These are phyloP conservation scores for Debaryomyces psychrophilus DNA, from an alignment of 1,139 yeast genomes.

Conservation along the genomic window DNA sequence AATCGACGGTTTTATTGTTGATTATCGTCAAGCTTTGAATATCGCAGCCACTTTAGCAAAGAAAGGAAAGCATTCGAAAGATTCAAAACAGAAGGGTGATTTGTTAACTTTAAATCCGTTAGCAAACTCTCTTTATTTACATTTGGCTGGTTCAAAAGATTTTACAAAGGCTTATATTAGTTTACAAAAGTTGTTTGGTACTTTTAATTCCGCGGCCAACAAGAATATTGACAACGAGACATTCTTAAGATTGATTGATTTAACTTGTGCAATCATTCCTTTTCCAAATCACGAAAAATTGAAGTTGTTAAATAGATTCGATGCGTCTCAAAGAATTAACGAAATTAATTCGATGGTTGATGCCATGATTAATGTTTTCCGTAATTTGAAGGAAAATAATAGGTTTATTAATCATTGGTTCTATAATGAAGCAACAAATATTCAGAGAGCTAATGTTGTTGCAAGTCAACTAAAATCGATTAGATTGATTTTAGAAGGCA, in stretches of 20 bases:
- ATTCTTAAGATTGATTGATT: slow-evolving; percentile 51
- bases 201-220: slow-evolving; percentile 26
- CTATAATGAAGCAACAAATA: slow-evolving; percentile 50
- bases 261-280: slow-evolving; percentile 62
- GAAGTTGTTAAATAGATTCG: slow-evolving; percentile 39
- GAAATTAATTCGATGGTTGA: slow-evolving; percentile 36
- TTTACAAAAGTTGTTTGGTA: slow-evolving; percentile 36
- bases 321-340: slow-evolving; percentile 36
- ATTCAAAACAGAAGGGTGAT: slow-evolving; percentile 24
- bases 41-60: slow-evolving; percentile 12
- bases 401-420: slow-evolving; percentile 49
- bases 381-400: slow-evolving; percentile 35
- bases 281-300: slow-evolving; percentile 54
- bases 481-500: slow-evolving; percentile 55
- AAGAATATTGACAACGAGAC: slow-evolving; percentile 29
- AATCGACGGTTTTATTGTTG: slow-evolving; percentile 47
- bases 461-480: slow-evolving; percentile 64
- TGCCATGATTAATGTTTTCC: slow-evolving; percentile 40
- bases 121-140: slow-evolving; percentile 61
- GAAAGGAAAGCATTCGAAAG: slow-evolving; percentile 14
- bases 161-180: slow-evolving; percentile 45
- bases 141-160: slow-evolving; percentile 51
- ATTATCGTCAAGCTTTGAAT: slow-evolving; percentile 37
- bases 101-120: slow-evolving; percentile 61
- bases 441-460: slow-evolving; percentile 60